Evolutionary conservation across 23 red algal species (phyloP), one percentile per base, ranked within the genome.

Genomic region (Gracilaria gracilis): DNA sequence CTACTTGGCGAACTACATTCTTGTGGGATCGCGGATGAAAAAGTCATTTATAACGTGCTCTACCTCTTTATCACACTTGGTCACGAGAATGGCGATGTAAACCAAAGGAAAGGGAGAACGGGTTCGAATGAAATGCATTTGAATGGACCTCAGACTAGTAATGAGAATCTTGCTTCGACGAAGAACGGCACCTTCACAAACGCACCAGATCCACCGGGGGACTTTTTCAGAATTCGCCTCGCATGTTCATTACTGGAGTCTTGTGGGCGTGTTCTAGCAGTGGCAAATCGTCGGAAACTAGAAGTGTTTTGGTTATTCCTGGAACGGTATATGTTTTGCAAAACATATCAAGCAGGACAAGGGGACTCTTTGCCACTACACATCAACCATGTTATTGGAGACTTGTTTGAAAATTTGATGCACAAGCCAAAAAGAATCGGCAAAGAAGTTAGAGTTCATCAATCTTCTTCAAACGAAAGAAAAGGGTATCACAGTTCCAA

Each of bases 1-100:
- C 57, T 98, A 20, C 83, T 98, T 65, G 96, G 84, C 23, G 96
- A 98, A 61, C 35, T 98, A 1, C 83, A 86, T 65, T 83, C 69
- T 21, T 88, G 87, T 80, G 53, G 92, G 29, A 71, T 95, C 20
- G 76, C 95, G 14, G 79, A 81, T 19, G 80, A 79, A 37, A 92
- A 65, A 24, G 40, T 94, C 21, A 57, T 98, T 12, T 90, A 92
- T 55, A 81, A 95, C 48, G 58, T 94, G 11, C 80, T 95, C 15
- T 98, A 94, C 73, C 49, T 53, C 40, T 64, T 93, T 25, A 95
- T 98, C 47, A 89, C 85, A 23, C 89, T 90, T 28, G 95, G 95
- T 14, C 82, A 81, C 46, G 90, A 96, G 23, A 28, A 42, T 23
- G 31, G 55, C 12, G 67, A 90, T 49, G 23, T 46, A 46, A 64